Evolutionary conservation across 768 basidiomycete species (phyloP), one percentile per base, ranked within the genome.

Genomic region (Auricularia auricula-judae): DNA sequence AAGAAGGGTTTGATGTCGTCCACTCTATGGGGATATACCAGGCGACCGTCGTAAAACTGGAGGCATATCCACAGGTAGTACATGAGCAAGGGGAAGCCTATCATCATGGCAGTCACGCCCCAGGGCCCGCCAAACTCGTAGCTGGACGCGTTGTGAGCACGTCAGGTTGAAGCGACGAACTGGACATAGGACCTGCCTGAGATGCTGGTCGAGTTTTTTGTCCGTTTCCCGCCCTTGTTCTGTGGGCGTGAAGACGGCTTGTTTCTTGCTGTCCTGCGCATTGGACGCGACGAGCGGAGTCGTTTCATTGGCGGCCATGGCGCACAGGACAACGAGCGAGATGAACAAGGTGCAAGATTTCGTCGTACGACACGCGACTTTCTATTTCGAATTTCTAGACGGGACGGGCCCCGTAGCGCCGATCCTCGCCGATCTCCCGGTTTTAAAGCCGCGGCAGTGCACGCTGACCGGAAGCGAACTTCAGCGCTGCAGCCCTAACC

Each of bases 41-140:
- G 78, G 68, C 82, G 82, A 51, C 97, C 97, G 68, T 97, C 89
- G 72, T 98, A 94, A 75, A 95, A 96, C 86, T 89, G 92, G 42
- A 98, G 82, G 72, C 97, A 99, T 65, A 92, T 92, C 93, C 93
- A 98, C 67, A 98, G 84, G 78, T 98, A 99, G 75, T 97, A 99
- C 94, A 99, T 98, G 66, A 98, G 81, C 33, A 88, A 74, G 0
- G 97, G 97, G 73, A 99, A 99, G 59, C 89, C 87, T 21, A 86
- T 80, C 89, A 99, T 98, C 77, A 99, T 98, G 12, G 88, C 89
- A 11, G 85, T 74, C 34, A 95, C 93, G 56, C 96, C 97, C 76
- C 82, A 81, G 51, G 96, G 94, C 2, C 96, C 96, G 67, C 97
- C 96, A 71, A 99, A 99, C 75, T 99, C 95, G 78, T 91, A 96